A percentile compares a stretch with the other conserved stretches of the same genome.
Evolutionary conservation across 2,329 filamentous ascomycete species (phyloP).

Genomic region (Fusarium lateritium): DNA sequence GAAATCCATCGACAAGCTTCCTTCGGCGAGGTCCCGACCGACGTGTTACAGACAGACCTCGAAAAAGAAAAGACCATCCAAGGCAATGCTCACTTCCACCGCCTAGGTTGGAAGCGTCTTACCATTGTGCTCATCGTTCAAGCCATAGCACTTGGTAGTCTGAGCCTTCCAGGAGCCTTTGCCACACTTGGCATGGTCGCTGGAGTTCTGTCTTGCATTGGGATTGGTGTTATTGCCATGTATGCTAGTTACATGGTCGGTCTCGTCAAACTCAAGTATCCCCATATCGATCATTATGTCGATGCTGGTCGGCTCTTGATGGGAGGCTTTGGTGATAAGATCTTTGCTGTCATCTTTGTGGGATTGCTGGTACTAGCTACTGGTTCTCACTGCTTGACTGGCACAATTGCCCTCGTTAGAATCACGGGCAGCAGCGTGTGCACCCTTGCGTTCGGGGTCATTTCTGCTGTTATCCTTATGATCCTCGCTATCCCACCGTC

Average conservation of each 20-base stretch:
- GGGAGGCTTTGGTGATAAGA: conserved; percentile 67
- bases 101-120: conserved; percentile 68
- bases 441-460: conserved; percentile 62
- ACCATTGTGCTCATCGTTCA: conserved; percentile 69
- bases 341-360: conserved; percentile 72
- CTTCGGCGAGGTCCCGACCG: not conserved
- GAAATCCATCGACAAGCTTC: not conserved
- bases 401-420: conserved; percentile 77
- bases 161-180: conserved; percentile 66
- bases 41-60: conserved; percentile 49
- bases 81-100: conserved; percentile 64
- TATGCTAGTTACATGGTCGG: conserved; percentile 64
- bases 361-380: conserved; percentile 78
- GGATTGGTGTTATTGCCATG: conserved; percentile 61
- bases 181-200: conserved; percentile 68
- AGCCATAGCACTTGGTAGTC: conserved; percentile 67
- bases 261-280: conserved; percentile 64
- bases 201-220: conserved; percentile 59
- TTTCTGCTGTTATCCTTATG: conserved; percentile 62
- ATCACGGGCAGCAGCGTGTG: conserved; percentile 69
- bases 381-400: conserved; percentile 79
- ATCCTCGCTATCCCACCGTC: conserved; percentile 62
- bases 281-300: conserved; percentile 74
- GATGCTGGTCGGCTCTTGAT: conserved; percentile 75
- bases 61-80: conserved; percentile 63